Evolutionary conservation across 2,329 filamentous ascomycete species (phyloP), one percentile per base, ranked within the genome.

Genomic region (Arthrobotrys sphaeroides): DNA sequence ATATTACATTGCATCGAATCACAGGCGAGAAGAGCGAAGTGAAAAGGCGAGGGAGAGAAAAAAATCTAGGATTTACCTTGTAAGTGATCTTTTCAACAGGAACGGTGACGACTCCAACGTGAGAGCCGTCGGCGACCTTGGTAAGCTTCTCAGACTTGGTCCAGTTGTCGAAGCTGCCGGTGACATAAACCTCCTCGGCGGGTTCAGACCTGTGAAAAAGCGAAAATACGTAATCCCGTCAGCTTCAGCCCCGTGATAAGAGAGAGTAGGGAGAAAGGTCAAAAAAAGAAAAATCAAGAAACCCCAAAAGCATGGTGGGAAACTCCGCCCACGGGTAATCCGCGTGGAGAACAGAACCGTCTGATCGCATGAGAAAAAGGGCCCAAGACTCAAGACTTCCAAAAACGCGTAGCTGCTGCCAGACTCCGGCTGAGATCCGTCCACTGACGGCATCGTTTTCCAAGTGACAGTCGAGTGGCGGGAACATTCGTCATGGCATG

Each of bases 141-240:
- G 93, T 89, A 70, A 99, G 87, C 85, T 91, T 88, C 82, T 94
- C 88, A 68, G 89, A 93, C 86, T 95, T 94, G 79, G 88, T 87
- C 95, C 95, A 99, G 84, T 92, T 88, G 84, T 98, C 94, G 82
- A 98, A 98, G 77, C 92, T 94, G 82, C 95, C 95, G 42, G 94
- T 98, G 80, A 98, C 95, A 83, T 91, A 94, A 83, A 98, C 94
- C 82, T 96, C 91, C 79, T 90, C 87, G 82, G 91, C 94, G 80
- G 89, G 86, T 83, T 95, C 90, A 82, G 90, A 89, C 94, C 94
- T 97, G 49, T 53, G 43, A 3, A 18, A 2, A 47, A 13, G 43
- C 42, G 60, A 24, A 55, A 40, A 51, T 59, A 57, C 49, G 47
- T 40, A 55, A 42, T 70, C 55, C 31, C 45, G 66, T 57, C 47